Evolutionary conservation across 257 asterid species (phyloP).

Genomic region (Solanum corneliomulleri): DNA sequence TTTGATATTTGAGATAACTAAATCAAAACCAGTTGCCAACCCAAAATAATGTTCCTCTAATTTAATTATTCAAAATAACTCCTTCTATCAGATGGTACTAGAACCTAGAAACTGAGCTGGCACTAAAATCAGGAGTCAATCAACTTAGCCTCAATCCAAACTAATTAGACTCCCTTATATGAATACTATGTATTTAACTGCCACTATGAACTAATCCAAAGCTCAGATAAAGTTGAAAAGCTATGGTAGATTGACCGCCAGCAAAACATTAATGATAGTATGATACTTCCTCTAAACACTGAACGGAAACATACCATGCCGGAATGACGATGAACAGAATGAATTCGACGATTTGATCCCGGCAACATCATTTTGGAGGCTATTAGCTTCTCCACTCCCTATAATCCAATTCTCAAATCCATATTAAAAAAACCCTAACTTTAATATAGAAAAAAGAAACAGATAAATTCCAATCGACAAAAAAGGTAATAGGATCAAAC

Average conservation of each 20-base stretch:
- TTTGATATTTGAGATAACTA: background rate
- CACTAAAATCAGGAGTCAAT: background rate
- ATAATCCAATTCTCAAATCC: background rate
- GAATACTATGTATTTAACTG: background rate
- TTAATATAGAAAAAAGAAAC: background rate
- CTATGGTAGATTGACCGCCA: background rate
- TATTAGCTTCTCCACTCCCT: conserved; percentile 93
- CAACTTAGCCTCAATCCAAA: background rate
- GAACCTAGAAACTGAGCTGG: background rate
- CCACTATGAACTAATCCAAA: background rate
- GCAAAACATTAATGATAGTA: background rate
- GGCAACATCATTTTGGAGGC: conserved; percentile 93
- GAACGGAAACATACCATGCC: conserved; percentile 16
- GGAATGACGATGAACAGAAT: conserved; percentile 84
- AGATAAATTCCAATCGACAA: background rate
- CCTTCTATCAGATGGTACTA: background rate
- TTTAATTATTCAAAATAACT: background rate
- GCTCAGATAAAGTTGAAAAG: background rate
- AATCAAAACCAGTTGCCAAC: background rate
- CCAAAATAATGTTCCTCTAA: background rate
- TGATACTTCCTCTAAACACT: background rate
- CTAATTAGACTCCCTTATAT: background rate
- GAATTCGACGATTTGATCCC: conserved; percentile 78
- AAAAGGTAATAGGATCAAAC: conserved; percentile 10
- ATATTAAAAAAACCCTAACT: background rate